Percentiles rank a stretch among this genome's conserved stretches.
phyloP scores from a whole-genome alignment of 257 asterid genomes.

The Solanum chaucha region DNA sequence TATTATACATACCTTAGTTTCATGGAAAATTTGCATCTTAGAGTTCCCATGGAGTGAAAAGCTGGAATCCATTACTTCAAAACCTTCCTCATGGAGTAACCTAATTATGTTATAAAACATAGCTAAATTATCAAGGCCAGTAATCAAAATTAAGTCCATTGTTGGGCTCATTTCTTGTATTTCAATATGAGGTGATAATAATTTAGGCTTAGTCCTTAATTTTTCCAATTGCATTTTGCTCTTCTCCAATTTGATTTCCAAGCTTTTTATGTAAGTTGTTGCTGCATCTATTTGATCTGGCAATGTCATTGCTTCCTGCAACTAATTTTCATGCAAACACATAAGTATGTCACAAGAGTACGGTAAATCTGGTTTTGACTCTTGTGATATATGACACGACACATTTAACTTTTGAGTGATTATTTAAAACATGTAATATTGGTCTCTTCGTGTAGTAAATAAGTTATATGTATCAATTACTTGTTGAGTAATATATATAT shows the following conservation, averaged over 20 bases:
- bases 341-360: too few species aligned
- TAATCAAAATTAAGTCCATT: slow-evolving; percentile 19
- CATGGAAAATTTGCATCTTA: slow-evolving; percentile 21
- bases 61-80: slow-evolving; percentile 27
- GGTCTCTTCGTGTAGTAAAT: not conserved
- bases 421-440: too few species aligned
- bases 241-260: too few species aligned
- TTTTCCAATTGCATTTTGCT: too few species aligned
- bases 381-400: not conserved
- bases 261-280: too few species aligned
- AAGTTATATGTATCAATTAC: not conserved
- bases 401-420: not conserved
- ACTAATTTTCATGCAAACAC: too few species aligned
- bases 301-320: too few species aligned
- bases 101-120: slow-evolving; percentile 21
- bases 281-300: too few species aligned
- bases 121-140: slow-evolving; percentile 16
- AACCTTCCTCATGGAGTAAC: slow-evolving; percentile 19
- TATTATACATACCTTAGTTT: slow-evolving; percentile 12
- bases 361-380: not conserved
- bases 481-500: too few species aligned
- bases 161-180: slow-evolving; percentile 36
- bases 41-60: slow-evolving; percentile 31
- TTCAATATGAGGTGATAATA: slow-evolving; percentile 21
- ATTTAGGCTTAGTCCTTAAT: not conserved